A percentile compares a stretch with the other conserved stretches of the same genome.
Conservation (phyloP, 345 rosid genomes). For the Pseudoturritis turrita region DNA sequence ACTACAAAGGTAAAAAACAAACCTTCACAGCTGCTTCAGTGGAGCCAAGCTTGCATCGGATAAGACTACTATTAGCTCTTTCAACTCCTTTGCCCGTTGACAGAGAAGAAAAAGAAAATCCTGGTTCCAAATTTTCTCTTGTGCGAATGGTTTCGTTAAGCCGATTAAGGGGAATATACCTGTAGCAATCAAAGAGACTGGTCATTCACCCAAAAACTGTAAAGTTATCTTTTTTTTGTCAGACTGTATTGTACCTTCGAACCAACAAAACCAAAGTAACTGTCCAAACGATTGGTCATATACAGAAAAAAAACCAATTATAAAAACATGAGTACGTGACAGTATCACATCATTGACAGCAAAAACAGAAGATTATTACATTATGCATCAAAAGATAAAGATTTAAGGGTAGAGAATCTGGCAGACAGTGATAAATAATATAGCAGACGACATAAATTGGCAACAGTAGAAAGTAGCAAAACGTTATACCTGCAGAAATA, state of each 20-base stretch:
- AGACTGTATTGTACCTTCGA: not conserved
- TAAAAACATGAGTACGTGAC: not conserved
- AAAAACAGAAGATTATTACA: not conserved
- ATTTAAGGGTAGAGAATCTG: not conserved
- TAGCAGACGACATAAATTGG: not conserved
- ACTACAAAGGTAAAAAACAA: conserved; percentile 1
- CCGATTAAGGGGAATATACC: conserved; percentile 79
- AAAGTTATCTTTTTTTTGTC: no score
- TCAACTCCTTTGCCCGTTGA: conserved; percentile 50
- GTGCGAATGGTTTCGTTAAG: conserved; percentile 34
- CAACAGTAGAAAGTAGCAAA: not conserved
- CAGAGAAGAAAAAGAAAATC: conserved; percentile 56
- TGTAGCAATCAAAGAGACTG: conserved; percentile 30
- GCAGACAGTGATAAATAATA: not conserved
- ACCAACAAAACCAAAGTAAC: not conserved
- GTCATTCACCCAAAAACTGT: conserved; percentile 1
- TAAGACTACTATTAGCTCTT: conserved; percentile 53
- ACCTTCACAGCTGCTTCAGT: conserved; percentile 81
- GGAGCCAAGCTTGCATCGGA: conserved; percentile 64
- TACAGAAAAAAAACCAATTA: not conserved
- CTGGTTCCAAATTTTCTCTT: conserved; percentile 34
- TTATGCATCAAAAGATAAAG: not conserved
- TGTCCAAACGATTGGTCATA: not conserved
- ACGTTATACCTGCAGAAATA: conserved; percentile 59
- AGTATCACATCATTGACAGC: not conserved